Conservation (phyloP, 2,329 filamentous ascomycete genomes). For the Cladobotryum mycophilum region DNA sequence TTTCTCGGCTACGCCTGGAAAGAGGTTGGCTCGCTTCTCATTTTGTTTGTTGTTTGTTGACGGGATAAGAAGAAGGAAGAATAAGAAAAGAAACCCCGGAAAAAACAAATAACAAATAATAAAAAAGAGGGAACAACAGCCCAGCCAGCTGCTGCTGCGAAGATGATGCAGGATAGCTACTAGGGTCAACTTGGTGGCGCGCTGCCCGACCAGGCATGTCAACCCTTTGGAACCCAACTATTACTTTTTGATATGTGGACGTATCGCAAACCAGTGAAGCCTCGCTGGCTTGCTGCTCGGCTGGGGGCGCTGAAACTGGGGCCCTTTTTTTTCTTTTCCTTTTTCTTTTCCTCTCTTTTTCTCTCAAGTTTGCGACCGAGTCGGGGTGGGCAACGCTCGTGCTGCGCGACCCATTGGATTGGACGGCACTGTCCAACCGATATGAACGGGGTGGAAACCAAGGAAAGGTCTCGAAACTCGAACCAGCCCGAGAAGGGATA, state of each 20-base stretch:
- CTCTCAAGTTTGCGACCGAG: slow-evolving; percentile 5
- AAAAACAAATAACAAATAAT: too few relatives aligned
- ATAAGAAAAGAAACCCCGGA: too few relatives aligned
- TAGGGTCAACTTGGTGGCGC: not conserved
- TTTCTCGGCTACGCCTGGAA: too few relatives aligned
- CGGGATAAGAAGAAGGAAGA: not conserved
- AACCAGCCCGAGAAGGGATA: slow-evolving; percentile 4
- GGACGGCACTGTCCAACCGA: not conserved
- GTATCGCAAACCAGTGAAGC: slow-evolving; percentile 8
- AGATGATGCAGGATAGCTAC: too few relatives aligned
- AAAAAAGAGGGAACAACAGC: not conserved
- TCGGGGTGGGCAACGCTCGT: slow-evolving; percentile 9
- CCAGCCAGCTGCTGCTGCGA: not conserved
- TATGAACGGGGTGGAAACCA: not conserved
- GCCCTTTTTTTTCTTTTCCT: not conserved
- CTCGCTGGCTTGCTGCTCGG: not conserved
- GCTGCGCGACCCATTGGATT: slow-evolving; percentile 9
- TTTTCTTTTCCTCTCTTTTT: not conserved
- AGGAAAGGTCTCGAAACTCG: slow-evolving; percentile 4
- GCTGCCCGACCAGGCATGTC: slow-evolving; percentile 12
- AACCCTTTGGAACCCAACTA: slow-evolving; percentile 6
- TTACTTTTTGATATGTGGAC: slow-evolving; percentile 5
- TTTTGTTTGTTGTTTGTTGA: not conserved
- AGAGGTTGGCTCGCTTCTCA: too few relatives aligned
- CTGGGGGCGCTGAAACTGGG: slow-evolving; percentile 10